phyloP scores from a whole-genome alignment of 257 asterid genomes.

The Solanum gandarillasii region DNA sequence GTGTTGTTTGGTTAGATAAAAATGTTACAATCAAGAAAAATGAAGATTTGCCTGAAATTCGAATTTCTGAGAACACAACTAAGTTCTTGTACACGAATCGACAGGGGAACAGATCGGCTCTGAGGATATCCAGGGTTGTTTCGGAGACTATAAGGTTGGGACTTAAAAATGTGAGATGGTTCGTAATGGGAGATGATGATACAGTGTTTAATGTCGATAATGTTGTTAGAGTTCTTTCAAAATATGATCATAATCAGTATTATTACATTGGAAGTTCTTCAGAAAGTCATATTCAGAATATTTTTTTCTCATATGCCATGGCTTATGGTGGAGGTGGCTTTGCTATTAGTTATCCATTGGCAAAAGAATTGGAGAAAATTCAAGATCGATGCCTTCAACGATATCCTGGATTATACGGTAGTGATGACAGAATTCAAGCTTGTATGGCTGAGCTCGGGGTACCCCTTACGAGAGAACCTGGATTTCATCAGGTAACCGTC shows the following conservation, averaged over 20 bases:
- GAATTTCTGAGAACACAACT: conserved; percentile 45
- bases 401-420: conserved; percentile 63
- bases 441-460: conserved; percentile 90
- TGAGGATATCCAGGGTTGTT: conserved; percentile 69
- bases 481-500: conserved; percentile 62
- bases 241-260: conserved; percentile 57
- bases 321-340: conserved; percentile 94
- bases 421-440: conserved; percentile 82
- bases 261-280: conserved; percentile 75
- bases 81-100: conserved; percentile 39
- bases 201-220: conserved; percentile 68
- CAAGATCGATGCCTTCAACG: conserved; percentile 73
- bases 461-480: conserved; percentile 63
- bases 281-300: conserved; percentile 75
- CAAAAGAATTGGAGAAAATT: conserved; percentile 61
- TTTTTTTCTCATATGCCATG: conserved; percentile 64
- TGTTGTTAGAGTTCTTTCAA: conserved; percentile 45
- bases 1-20: conserved; percentile 65
- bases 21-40: conserved; percentile 4
- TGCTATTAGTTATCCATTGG: conserved; percentile 79
- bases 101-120: conserved; percentile 55
- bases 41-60: conserved; percentile 43
- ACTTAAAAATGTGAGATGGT: conserved; percentile 59
- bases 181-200: conserved; percentile 91
- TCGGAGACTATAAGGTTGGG: conserved; percentile 68